These are phyloP conservation scores for Volutella citrinella DNA, from an alignment of 2,329 filamentous ascomycete species.

Conservation along the genomic window DNA sequence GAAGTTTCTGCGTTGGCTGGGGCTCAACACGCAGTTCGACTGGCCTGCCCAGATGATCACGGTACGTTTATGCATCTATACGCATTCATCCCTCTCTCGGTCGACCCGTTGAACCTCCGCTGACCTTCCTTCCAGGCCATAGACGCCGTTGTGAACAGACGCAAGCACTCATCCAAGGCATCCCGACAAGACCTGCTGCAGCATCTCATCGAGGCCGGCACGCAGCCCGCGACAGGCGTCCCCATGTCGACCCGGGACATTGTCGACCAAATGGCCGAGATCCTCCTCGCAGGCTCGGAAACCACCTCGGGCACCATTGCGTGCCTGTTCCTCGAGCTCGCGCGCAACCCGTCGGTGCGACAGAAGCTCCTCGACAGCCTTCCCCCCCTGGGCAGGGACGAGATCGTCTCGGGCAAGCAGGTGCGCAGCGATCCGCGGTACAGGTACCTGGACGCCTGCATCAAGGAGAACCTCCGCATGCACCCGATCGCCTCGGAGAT, in stretches of 20 bases:
- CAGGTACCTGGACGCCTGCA: not conserved
- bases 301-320: slow-evolving; percentile 1
- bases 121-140: slow-evolving; percentile 1
- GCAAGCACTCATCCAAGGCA: not conserved
- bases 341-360: not conserved
- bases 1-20: not conserved
- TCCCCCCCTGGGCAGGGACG: not conserved
- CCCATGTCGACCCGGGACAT: not conserved
- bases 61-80: no score
- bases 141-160: not conserved
- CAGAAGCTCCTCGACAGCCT: not conserved
- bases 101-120: no score
- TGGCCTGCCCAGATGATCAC: slow-evolving; percentile 1
- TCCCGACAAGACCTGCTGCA: not conserved
- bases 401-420: not conserved
- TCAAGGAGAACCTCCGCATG: slow-evolving; percentile 3
- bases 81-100: no score
- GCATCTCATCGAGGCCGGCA: slow-evolving; percentile 1
- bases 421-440: not conserved
- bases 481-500: slow-evolving; percentile 4
- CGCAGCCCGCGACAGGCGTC: not conserved
- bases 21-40: not conserved
- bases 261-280: not conserved
- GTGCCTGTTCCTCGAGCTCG: not conserved
- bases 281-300: slow-evolving; percentile 1